A percentile compares a stretch with the other conserved stretches of the same genome.
These are phyloP conservation scores for Ammopiptanthus mongolicus DNA, from an alignment of 306 rosid species.

Conservation along the genomic window DNA sequence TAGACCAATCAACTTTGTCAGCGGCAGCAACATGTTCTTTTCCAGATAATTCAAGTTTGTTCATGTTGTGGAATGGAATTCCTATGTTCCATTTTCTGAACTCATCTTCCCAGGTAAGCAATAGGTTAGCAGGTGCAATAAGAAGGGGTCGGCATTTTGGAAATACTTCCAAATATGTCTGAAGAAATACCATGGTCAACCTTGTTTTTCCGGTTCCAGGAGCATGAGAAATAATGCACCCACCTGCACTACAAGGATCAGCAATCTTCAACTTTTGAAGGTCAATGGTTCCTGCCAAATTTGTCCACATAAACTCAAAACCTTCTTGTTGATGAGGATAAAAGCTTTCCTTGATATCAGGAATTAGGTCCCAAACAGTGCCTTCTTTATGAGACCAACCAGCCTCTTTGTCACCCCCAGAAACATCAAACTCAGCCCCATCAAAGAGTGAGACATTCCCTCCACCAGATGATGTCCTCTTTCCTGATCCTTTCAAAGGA, in stretches of 20 bases:
- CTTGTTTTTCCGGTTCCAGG: conserved; percentile 42
- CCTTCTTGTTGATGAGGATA: conserved; percentile 43
- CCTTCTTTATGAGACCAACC: conserved; percentile 5
- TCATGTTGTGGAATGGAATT: conserved; percentile 34
- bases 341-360: conserved; percentile 20
- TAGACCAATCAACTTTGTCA: not conserved
- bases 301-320: conserved; percentile 39
- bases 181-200: conserved; percentile 32
- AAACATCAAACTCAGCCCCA: not conserved
- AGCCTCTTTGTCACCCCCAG: not conserved
- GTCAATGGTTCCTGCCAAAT: conserved; percentile 24
- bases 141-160: conserved; percentile 28
- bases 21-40: not conserved
- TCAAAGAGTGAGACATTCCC: not conserved
- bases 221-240: conserved; percentile 42
- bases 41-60: conserved; percentile 23
- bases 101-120: conserved; percentile 42
- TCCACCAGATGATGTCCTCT: not conserved
- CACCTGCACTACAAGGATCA: conserved; percentile 11
- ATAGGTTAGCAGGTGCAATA: conserved; percentile 32
- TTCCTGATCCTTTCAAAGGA: not conserved
- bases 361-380: conserved; percentile 40
- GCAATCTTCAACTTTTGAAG: conserved; percentile 7
- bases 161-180: conserved; percentile 24
- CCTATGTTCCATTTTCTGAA: conserved; percentile 30